Base-by-base conservation (phyloP, 129 eudicot species). In the Flaveria linearis region DNA sequence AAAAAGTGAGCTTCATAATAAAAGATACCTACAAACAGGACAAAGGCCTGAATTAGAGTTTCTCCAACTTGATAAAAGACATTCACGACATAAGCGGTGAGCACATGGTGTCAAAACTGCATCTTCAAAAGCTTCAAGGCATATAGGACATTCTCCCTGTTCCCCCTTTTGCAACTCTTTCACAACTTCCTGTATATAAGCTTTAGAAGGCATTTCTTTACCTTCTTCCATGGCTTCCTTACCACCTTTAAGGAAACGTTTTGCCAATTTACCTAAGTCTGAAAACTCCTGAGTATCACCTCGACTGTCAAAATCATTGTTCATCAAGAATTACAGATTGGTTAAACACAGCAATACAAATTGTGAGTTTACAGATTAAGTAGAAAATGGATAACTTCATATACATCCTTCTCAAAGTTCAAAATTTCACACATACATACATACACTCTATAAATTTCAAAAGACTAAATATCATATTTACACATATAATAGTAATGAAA, bases 51-150 rank as follows among this genome's bases (percentile, higher is more conserved):
- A 88, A 58, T 73, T 71, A 70, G 81, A 73, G 52, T 73, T 83
- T 70, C 80, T 85, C 98, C 98, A 94, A 82, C 98, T 94, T 18
- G 97, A 88, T 85, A 94, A 79, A 6, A 94, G 91, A 68, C 98
- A 91, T 84, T 94, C 97, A 22, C 98, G 93, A 74, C 98, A 94
- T 79, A 94, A 82, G 60, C 94, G 83, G 78, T 94, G 98, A 82
- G 98, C 98, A 89, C 98, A 94, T 43, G 98, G 97, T 25, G 98
- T 94, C 82, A 94, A 84, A 66, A 94, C 98, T 25, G 98, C 97
- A 87, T 94, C 98, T 83, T 94, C 98, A 87, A 91, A 94, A 76
- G 90, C 98, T 86, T 94, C 98, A 65, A 94, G 96, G 80, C 98
- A 94, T 20, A 94, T 94, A 30, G 98, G 98, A 73, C 98, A 94